Conservation (phyloP, 2,329 filamentous ascomycete genomes). For the Basipetospora chlamydospora region DNA sequence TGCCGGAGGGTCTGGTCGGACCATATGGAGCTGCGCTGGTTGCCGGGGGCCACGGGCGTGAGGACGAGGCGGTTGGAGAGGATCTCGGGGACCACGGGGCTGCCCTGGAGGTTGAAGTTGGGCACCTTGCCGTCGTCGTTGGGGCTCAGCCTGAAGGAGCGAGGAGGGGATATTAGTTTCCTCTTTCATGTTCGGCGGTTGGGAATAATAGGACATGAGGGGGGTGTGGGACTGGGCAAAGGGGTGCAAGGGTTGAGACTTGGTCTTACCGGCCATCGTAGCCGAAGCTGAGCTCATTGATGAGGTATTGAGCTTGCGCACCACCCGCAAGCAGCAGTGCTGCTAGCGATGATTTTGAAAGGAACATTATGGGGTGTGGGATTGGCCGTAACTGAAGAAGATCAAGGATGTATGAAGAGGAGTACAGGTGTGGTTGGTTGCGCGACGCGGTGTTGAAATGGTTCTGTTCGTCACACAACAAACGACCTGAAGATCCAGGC, state of each 20-base stretch:
- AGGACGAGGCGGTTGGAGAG: slow-evolving; percentile 86
- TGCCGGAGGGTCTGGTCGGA: slow-evolving; percentile 46
- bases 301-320: slow-evolving; percentile 49
- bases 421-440: no score
- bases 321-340: slow-evolving; percentile 25
- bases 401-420: background rate
- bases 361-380: background rate
- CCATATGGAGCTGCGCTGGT: slow-evolving; percentile 75
- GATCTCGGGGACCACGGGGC: slow-evolving; percentile 41
- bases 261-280: slow-evolving; percentile 43
- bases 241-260: background rate
- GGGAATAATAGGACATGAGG: background rate
- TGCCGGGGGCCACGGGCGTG: slow-evolving; percentile 76
- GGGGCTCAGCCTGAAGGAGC: slow-evolving; percentile 44
- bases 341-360: slow-evolving; percentile 3
- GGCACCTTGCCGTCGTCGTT: slow-evolving; percentile 37
- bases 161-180: background rate
- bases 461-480: no score
- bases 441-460: no score
- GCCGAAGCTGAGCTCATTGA: slow-evolving; percentile 67
- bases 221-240: background rate
- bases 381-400: background rate
- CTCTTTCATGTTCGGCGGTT: background rate
- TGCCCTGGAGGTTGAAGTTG: slow-evolving; percentile 39
- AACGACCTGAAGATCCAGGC: no score